Evolutionary conservation across 306 rosid genomes (phyloP), one percentile per base, ranked within the genome.

Genomic region (Quercus gilva): DNA sequence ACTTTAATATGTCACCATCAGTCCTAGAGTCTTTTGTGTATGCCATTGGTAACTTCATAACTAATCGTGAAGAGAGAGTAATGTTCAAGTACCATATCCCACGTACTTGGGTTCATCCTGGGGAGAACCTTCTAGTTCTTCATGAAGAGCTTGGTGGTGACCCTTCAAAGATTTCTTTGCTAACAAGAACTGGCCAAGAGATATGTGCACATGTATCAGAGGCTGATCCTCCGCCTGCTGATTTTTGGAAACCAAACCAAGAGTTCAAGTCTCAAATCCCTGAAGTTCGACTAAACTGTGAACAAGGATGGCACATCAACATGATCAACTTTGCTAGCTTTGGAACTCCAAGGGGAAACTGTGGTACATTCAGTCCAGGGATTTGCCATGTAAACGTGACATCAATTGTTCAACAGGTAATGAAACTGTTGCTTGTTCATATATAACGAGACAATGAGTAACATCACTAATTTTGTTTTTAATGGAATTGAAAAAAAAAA

Each of bases 111-210:
- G 71, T 78, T 37, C 73, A 45, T 21, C n/a, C 20, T 5, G 67
- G 67, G 56, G 85, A 75, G 3, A 82, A 77, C 78, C 35, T 82
- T 23, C 49, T 82, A 28, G 85, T 82, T 15, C 76, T 73, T 55
- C 80, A 77, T 65, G 85, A 82, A 73, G 85, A 82, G 67, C 71
- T 56, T 74, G 82, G 85, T 12, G 82, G 82, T 45, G 86, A 82
- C 61, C 82, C 86, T 65, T 35, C 72, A 15, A 76, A 73, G 79
- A 51, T 82, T 23, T 77, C 76, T 73, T 15, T 78, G 58, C 14
- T 52, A 45, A 78, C 72, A 21, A 69, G 71, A 61, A 82, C 82
- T n/a, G 20, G 59, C 67, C 9, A 25, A 78, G 57, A 70, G 41
- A 55, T 55, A 55, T 55, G 60, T 55, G 60, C n/a, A 55, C 60